Evolutionary conservation across 1,284 basidiomycete genomes (phyloP), one percentile per base, ranked within the genome.

Genomic region (Ceratobasidium sp.): DNA sequence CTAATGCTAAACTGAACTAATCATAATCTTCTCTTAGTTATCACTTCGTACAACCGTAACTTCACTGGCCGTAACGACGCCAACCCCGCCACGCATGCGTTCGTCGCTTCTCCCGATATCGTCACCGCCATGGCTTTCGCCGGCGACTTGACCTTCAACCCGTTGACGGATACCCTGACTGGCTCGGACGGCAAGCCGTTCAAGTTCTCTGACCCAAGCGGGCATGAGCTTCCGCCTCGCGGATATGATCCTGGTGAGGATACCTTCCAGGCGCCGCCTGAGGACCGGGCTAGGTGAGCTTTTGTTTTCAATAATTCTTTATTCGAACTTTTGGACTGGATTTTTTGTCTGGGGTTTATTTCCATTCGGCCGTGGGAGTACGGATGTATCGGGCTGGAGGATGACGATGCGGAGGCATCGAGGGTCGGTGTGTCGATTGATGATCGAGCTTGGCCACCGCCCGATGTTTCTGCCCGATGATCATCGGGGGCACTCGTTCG

Each of bases 31-130:
- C 43, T 55, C 73, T 23, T 62, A 92, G 90, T 98, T 86, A 95
- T 98, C 84, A 98, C 97, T 69, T 98, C 96, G 30, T 99, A 99
- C 91, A 99, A 99, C 91, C 96, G 98, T 84, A 99, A 99, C 92
- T 99, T 99, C 87, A 98, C 97, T 78, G 97, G 96, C 76, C 95
- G 97, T 83, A 99, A 99, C 85, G 98, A 99, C 81, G 97, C 97
- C 79, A 99, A 99, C 89, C 96, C 96, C 44, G 96, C 95, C 76
- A 99, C 98, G 62, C 97, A 98, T 84, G 96, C 96, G 72, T 99
- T 99, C 81, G 96, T 99, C 80, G 94, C 98, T 71, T 98, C 96
- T 73, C 97, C 98, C 72, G 98, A 98, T 82, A 85, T 99, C 79
- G 97, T 98, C 81, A 99, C 98, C 78, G 97, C 98, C 77, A 91